Evolutionary conservation across 371 early-diverging fungal species (phyloP), one percentile per base, ranked within the genome.

Genomic region (Mucor mucedo): DNA sequence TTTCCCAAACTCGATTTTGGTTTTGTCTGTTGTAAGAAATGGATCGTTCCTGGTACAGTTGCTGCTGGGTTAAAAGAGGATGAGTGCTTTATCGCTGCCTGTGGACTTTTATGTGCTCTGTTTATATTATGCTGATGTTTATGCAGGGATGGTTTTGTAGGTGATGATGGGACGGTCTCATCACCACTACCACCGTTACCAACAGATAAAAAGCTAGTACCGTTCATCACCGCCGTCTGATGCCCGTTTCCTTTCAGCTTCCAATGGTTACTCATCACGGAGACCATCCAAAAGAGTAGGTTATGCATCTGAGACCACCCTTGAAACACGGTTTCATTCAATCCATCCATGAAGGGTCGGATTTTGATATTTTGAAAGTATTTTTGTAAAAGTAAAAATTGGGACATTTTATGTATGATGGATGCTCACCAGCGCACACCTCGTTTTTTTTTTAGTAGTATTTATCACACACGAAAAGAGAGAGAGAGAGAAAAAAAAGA

Each of bases 221-320:
- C 47, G 21, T 47, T 21, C 47, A 47, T 47, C 2, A 21, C 49
- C 10, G 38, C 49, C 2, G 27, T 38, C 2, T 14, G 21, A 8
- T 32, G 30, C 8, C 35, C 35, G 7, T 49, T 38, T n/a, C 38
- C 40, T 59, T 59, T 47, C 10, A 52, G 41, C n/a, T 47, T 57
- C 64, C 64, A 69, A 21, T 41, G 53, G 21, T 60, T 55, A 5
- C 60, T 48, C 13, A 54, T 30, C 3, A 54, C 55, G 4, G 60
- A 66, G 0, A 60, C 14, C 32, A 66, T 58, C 77, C 77, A 77
- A 52, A 73, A 77, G 1, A 77, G 40, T 6, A 70, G 63, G n/a
- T 64, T 56, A 29, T 77, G 71, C 9, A 73, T 50, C 5, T 67
- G 56, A 39, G 69, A 39, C 73, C 77, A 77, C 32, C 66, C 71